Evolutionary conservation across 2,329 filamentous ascomycete genomes (phyloP).

Genomic region (Pleomassaria siparia): DNA sequence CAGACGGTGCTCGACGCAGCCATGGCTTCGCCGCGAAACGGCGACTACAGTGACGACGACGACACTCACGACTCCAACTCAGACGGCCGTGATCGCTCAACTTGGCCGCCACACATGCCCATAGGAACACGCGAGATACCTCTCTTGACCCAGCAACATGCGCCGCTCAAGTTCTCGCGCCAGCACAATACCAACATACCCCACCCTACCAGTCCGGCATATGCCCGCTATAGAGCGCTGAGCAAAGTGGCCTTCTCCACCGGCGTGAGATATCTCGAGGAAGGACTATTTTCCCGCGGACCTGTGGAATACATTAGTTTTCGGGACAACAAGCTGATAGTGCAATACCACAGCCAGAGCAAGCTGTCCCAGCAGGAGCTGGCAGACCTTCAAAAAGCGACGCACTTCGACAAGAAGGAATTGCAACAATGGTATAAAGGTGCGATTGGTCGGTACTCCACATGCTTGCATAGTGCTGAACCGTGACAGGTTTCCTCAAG

Average conservation of each 20-base stretch:
- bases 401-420: conserved; percentile 99
- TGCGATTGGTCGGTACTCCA: conserved; percentile 47
- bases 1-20: background rate
- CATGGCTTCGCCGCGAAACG: background rate
- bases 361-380: conserved; percentile 98
- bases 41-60: background rate
- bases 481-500: conserved; percentile 80
- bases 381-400: conserved; percentile 90
- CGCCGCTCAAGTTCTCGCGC: conserved; percentile 35
- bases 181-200: conserved; percentile 24
- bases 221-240: conserved; percentile 26
- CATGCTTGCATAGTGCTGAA: conserved; percentile 16
- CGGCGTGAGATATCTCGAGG: conserved; percentile 24
- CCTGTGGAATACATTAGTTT: conserved; percentile 25
- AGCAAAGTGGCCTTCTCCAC: conserved; percentile 28
- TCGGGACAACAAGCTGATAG: conserved; percentile 35
- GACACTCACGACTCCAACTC: background rate
- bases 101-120: conserved; percentile 14
- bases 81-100: conserved; percentile 4
- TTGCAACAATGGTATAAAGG: conserved; percentile 99
- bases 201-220: conserved; percentile 24
- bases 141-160: conserved; percentile 24
- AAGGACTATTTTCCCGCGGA: conserved; percentile 25
- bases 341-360: conserved; percentile 71
- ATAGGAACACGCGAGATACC: conserved; percentile 21